phyloP scores from a whole-genome alignment of 495 filamentous ascomycete species.

The Letharia columbiana region DNA sequence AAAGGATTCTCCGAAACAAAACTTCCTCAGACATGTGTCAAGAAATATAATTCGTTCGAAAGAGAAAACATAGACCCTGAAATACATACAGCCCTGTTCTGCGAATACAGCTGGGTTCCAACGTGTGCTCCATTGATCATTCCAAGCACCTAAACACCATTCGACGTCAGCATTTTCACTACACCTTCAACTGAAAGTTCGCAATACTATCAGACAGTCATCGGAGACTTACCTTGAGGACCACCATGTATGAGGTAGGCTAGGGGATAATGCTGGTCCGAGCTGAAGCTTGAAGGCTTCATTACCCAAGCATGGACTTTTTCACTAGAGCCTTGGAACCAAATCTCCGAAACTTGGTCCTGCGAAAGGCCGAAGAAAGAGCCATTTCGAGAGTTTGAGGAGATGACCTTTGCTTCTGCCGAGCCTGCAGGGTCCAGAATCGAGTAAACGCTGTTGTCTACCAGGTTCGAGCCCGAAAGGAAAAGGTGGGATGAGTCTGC shows the following conservation, averaged over 20 bases:
- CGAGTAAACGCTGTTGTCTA: conserved; percentile 61
- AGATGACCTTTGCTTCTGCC: conserved; percentile 35
- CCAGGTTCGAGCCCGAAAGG: conserved; percentile 54
- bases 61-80: not conserved
- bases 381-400: conserved; percentile 62
- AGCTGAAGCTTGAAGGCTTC: conserved; percentile 70
- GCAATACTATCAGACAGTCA: not conserved
- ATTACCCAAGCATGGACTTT: conserved; percentile 71
- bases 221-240: conserved; percentile 50
- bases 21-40: not conserved
- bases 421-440: conserved; percentile 46
- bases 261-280: conserved; percentile 67
- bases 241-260: conserved; percentile 83
- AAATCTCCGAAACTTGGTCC: conserved; percentile 59
- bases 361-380: conserved; percentile 57
- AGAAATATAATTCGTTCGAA: not conserved
- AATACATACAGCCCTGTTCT: conserved; percentile 54
- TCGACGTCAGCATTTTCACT: not conserved
- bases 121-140: conserved; percentile 72
- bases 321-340: conserved; percentile 54
- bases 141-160: conserved; percentile 58
- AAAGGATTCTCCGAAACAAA: not conserved
- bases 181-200: not conserved
- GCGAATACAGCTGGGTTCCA: conserved; percentile 92
- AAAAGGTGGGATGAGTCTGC: conserved; percentile 46